These are phyloP conservation scores for Misopates orontium DNA, from an alignment of 257 asterid genomes.

Conservation along the genomic window DNA sequence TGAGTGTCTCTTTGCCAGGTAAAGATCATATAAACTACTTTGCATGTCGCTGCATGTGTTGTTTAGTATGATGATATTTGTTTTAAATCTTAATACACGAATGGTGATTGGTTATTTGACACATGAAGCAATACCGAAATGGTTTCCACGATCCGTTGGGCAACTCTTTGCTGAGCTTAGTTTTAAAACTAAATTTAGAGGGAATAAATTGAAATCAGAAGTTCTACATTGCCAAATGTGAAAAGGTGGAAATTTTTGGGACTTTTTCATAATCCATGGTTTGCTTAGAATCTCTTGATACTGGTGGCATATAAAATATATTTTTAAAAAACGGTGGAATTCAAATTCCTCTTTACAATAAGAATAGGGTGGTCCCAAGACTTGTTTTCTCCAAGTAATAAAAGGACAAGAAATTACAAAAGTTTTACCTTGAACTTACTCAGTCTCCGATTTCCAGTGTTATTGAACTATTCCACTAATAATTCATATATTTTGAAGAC, in stretches of 20 bases:
- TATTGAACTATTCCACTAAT: conserved; percentile 37
- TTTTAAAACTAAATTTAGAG: too few species aligned
- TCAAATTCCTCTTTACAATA: conserved; percentile 32
- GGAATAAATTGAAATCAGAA: too few species aligned
- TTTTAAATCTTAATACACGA: too few species aligned
- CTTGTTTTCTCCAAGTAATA: conserved; percentile 44
- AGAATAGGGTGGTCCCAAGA: conserved; percentile 49
- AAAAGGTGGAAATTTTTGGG: conserved; percentile 40
- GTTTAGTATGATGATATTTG: too few species aligned
- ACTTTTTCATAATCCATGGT: conserved; percentile 29
- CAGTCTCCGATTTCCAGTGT: conserved; percentile 38
- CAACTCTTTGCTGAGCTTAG: too few species aligned
- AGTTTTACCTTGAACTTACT: conserved; percentile 63
- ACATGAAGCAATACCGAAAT: too few species aligned
- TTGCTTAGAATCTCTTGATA: conserved; percentile 44
- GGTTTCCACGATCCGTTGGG: too few species aligned
- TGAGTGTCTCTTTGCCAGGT: too few species aligned
- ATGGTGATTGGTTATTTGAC: too few species aligned
- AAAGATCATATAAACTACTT: too few species aligned
- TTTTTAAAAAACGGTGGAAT: conserved; percentile 21
- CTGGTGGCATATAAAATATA: conserved; percentile 25
- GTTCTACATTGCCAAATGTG: conserved; percentile 35
- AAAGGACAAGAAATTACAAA: conserved; percentile 50
- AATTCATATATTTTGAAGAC: conserved; percentile 32
- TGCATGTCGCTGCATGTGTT: too few species aligned